Percentiles rank a stretch among this genome's conserved stretches.
These are phyloP conservation scores for Paraphoma sp. DNA, from an alignment of 2,329 filamentous ascomycete species.

Conservation along the genomic window DNA sequence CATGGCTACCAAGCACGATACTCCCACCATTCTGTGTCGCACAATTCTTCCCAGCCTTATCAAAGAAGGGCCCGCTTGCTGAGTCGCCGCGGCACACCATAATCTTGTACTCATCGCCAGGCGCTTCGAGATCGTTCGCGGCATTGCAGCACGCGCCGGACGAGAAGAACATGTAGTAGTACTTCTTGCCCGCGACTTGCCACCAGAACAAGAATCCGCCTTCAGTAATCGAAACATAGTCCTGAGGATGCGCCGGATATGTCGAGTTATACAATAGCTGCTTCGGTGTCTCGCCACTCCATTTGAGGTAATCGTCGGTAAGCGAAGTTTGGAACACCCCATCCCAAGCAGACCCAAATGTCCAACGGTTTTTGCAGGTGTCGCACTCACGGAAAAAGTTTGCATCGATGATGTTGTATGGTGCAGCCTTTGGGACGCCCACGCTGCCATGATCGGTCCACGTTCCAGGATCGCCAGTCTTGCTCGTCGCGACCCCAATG, in stretches of 20 bases:
- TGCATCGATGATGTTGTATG: slow-evolving; percentile 58
- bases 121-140: slow-evolving; percentile 54
- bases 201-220: slow-evolving; percentile 47
- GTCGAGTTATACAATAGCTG: slow-evolving; percentile 10
- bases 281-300: slow-evolving; percentile 6
- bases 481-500: slow-evolving; percentile 63
- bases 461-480: slow-evolving; percentile 57
- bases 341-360: slow-evolving; percentile 71
- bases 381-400: slow-evolving; percentile 47
- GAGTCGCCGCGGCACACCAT: slow-evolving; percentile 64
- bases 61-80: slow-evolving; percentile 59
- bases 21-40: slow-evolving; percentile 65
- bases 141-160: slow-evolving; percentile 66
- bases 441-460: slow-evolving; percentile 67
- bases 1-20: slow-evolving; percentile 65
- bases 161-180: slow-evolving; percentile 69
- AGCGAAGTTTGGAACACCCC: slow-evolving; percentile 66
- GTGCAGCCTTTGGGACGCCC: slow-evolving; percentile 40
- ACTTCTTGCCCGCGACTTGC: slow-evolving; percentile 23
- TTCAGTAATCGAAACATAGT: slow-evolving; percentile 49
- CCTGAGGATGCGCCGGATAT: slow-evolving; percentile 7
- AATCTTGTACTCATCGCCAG: slow-evolving; percentile 68
- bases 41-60: slow-evolving; percentile 31
- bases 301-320: slow-evolving; percentile 8
- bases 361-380: slow-evolving; percentile 51